phyloP scores from a whole-genome alignment of 768 basidiomycete genomes.

The Kwoniella dendrophila region DNA sequence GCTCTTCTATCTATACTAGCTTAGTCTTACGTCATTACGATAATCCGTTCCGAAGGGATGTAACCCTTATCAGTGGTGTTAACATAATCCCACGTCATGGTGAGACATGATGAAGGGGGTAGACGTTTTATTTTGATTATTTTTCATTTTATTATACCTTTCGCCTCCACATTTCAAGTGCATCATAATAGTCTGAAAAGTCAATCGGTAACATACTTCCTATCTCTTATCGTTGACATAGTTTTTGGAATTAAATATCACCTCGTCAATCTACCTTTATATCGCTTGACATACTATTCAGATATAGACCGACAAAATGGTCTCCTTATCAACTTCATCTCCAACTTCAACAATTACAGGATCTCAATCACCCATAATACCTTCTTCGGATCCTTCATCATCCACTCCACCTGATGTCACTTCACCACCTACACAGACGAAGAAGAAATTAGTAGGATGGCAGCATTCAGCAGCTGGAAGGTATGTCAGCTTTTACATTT shows the following conservation, averaged over 20 bases:
- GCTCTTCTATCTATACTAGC: no score
- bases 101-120: neutral
- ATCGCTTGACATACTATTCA: no score
- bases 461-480: constrained; percentile 47
- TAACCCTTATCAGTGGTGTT: no score
- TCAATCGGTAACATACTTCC: neutral
- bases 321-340: constrained; percentile 7
- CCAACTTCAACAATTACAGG: neutral
- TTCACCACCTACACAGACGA: constrained; percentile 27
- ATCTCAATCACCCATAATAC: constrained; percentile 5
- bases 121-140: neutral
- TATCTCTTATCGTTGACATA: no score
- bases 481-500: constrained; percentile 20
- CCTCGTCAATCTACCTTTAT: no score
- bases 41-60: no score
- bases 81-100: neutral
- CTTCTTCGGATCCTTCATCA: constrained; percentile 24
- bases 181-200: neutral
- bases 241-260: no score
- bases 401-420: constrained; percentile 38
- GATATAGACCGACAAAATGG: no score
- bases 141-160: neutral
- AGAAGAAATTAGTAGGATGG: constrained; percentile 44
- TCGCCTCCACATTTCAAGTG: neutral
- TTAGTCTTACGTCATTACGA: neutral